phyloP scores from a whole-genome alignment of 2,329 filamentous ascomycete species.

The Septoria petroselini region DNA sequence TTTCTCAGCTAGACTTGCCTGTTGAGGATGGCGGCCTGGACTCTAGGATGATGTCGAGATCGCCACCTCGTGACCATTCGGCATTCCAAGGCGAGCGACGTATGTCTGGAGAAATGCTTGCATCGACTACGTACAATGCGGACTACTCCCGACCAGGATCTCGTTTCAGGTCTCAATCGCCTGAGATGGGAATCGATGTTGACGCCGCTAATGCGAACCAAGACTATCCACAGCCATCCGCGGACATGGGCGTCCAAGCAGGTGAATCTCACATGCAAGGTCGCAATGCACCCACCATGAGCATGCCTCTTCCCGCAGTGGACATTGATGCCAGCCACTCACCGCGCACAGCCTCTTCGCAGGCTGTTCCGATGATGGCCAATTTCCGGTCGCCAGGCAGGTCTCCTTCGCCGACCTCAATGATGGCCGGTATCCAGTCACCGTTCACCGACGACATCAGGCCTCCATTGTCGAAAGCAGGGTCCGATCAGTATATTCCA shows the following conservation, averaged over 20 bases:
- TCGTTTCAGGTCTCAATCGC: conserved; percentile 6
- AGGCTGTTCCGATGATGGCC: conserved; percentile 14
- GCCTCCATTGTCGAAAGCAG: conserved; percentile 11
- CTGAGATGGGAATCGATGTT: conserved; percentile 8
- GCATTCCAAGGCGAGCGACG: neutral
- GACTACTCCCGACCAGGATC: conserved; percentile 4
- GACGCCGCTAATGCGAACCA: conserved; percentile 5
- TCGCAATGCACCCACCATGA: conserved; percentile 8
- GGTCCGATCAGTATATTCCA: conserved; percentile 11
- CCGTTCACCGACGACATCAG: conserved; percentile 9
- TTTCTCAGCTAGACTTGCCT: conserved; percentile 12
- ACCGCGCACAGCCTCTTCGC: conserved; percentile 19
- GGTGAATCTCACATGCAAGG: neutral
- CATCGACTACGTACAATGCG: conserved; percentile 10
- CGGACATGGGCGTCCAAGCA: conserved; percentile 10
- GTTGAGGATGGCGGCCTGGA: conserved; percentile 2
- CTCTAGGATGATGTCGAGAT: conserved; percentile 10
- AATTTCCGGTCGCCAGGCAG: neutral
- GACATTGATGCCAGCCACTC: conserved; percentile 12
- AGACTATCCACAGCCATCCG: conserved; percentile 4
- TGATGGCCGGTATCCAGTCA: conserved; percentile 10
- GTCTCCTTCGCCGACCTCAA: conserved; percentile 6
- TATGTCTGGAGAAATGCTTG: conserved; percentile 12
- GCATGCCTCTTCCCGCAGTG: conserved; percentile 13
- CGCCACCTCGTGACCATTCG: conserved; percentile 5